These are phyloP conservation scores for Xerocomus amazonicus DNA, from an alignment of 1,284 basidiomycete species.

Conservation along the genomic window DNA sequence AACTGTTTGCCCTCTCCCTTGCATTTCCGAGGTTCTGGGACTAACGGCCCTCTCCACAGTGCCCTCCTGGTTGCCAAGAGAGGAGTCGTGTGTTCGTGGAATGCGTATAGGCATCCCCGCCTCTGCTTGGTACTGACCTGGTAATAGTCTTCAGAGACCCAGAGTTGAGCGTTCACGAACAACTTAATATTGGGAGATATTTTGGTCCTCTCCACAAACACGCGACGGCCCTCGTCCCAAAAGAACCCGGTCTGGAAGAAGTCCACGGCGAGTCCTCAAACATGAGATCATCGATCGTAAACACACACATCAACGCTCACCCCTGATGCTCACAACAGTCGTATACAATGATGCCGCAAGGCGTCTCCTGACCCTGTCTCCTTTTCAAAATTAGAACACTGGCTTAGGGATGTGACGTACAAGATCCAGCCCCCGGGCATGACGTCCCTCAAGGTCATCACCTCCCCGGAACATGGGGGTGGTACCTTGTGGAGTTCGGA, in stretches of 20 bases:
- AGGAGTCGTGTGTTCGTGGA: slow-evolving; percentile 61
- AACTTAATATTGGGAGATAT: slow-evolving; percentile 69
- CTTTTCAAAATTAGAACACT: slow-evolving; percentile 77
- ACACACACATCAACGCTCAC: background rate
- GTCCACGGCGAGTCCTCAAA: slow-evolving; percentile 57
- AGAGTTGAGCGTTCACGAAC: slow-evolving; percentile 64
- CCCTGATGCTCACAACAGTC: slow-evolving; percentile 38
- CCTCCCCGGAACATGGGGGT: slow-evolving; percentile 61
- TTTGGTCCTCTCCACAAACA: slow-evolving; percentile 82
- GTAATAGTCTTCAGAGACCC: slow-evolving; percentile 67
- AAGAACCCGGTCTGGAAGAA: slow-evolving; percentile 69
- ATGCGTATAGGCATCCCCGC: background rate
- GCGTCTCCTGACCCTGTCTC: slow-evolving; percentile 65
- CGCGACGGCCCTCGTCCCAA: slow-evolving; percentile 74
- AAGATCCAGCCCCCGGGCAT: slow-evolving; percentile 71
- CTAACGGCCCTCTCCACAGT: slow-evolving; percentile 31
- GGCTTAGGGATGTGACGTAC: slow-evolving; percentile 80
- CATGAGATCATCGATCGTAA: background rate
- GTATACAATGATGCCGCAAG: slow-evolving; percentile 68
- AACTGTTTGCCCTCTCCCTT: slow-evolving; percentile 42
- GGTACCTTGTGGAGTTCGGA: slow-evolving; percentile 72
- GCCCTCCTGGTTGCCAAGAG: slow-evolving; percentile 67
- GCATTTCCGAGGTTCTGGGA: slow-evolving; percentile 1
- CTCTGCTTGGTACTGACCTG: slow-evolving; percentile 12
- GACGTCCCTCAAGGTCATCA: slow-evolving; percentile 66